These are phyloP conservation scores for Vicia faba DNA, from an alignment of 306 rosid genomes.

Conservation along the genomic window DNA sequence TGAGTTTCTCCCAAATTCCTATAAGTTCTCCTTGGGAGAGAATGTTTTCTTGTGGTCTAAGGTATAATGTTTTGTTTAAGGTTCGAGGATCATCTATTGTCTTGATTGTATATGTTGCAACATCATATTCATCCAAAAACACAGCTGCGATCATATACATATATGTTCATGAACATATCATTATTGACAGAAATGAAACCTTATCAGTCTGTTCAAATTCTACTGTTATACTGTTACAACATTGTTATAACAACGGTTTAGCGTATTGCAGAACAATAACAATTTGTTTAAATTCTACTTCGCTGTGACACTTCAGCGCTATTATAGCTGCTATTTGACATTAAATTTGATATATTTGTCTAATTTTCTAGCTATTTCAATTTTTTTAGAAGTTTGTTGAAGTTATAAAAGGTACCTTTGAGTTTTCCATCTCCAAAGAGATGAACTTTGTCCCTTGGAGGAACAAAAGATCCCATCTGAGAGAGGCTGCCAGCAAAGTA, in stretches of 20 bases:
- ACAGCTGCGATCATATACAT: constrained; percentile 44
- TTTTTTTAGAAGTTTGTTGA: neutral
- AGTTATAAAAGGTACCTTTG: constrained; percentile 55
- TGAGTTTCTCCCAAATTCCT: constrained; percentile 69
- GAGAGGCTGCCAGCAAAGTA: constrained; percentile 79
- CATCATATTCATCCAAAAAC: constrained; percentile 68
- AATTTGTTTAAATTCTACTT: too few relatives aligned
- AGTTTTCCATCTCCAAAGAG: constrained; percentile 75
- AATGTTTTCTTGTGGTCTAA: constrained; percentile 68
- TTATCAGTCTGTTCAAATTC: too few relatives aligned
- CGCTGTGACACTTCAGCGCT: too few relatives aligned
- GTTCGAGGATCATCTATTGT: constrained; percentile 79
- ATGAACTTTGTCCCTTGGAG: constrained; percentile 64
- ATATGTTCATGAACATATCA: neutral
- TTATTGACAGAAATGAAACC: neutral
- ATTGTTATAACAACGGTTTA: too few relatives aligned
- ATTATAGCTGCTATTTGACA: too few relatives aligned
- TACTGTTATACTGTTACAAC: too few relatives aligned
- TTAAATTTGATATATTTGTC: neutral
- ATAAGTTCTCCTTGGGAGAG: constrained; percentile 67
- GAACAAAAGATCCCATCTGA: constrained; percentile 69
- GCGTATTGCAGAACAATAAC: too few relatives aligned
- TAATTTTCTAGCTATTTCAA: neutral
- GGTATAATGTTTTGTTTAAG: constrained; percentile 73
- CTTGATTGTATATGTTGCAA: constrained; percentile 70